Base-by-base conservation (phyloP, 352 stramenopile species). In the Blastocystis sp. region DNA sequence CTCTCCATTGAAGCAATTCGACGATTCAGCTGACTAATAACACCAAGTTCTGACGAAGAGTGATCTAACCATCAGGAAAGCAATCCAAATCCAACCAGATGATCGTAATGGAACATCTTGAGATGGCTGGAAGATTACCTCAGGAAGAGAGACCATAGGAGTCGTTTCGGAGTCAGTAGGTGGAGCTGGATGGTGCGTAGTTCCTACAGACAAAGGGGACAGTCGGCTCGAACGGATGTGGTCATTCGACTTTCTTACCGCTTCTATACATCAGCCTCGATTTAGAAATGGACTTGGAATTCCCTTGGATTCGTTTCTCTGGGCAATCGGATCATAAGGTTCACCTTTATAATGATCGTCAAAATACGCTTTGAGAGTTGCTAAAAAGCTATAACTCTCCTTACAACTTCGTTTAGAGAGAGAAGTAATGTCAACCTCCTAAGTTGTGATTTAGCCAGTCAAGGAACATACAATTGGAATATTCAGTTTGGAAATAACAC, bases 381-480 rank as follows among this genome's bases (percentile, higher is more conserved):
- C 27, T 9, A 83, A 27, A 43, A 83, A 83, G 7, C 46, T 37
- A 46, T 83, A 83, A n/a, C 27, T 52, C 46, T 83, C 71, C 24
- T 46, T 63, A 32, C 51, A 63, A 35, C 71, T 27, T 67, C 65
- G 71, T 27, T 83, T 83, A 5, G 71, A 83, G n/a, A 83, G 35
- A 63, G 29, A 54, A 65, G 16, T 43, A 19, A 66, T 65, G 51
- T 83, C 71, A 63, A 83, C 37, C 16, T 63, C 71, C 71, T 83
- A 52, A 21, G 0, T 46, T n/a, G 24, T 37, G 11, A 66, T 12
- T 21, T 0, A 49, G 27, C 29, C 49, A 19, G 51, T 27, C 37
- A 66, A 49, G 37, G 46, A 7, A 27, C 43, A 54, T 83, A 83
- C 71, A 43, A 83, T 83, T n/a, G 71, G 71, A 16, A 83, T 29